Evolutionary conservation across 768 basidiomycete species (phyloP).

Genomic region (Mycena epipterygia): DNA sequence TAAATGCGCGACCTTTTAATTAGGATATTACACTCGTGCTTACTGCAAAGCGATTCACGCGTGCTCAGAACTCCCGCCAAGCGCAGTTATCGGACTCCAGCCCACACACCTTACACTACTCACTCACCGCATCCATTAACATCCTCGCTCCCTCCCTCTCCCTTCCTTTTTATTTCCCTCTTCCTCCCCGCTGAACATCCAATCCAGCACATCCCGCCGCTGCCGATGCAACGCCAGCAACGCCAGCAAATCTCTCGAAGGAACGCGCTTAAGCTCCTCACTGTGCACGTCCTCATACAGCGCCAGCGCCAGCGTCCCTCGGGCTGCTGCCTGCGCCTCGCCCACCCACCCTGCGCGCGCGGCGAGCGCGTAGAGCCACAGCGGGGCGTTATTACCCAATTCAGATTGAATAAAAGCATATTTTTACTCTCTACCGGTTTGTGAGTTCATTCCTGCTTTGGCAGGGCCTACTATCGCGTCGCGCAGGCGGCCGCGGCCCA

Average conservation of each 20-base stretch:
- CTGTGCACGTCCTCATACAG: constrained; percentile 23
- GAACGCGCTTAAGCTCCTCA: constrained; percentile 12
- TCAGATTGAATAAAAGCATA: no score
- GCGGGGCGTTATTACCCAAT: no score
- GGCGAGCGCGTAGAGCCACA: constrained; percentile 20
- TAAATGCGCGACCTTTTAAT: neutral
- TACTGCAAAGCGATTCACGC: no score
- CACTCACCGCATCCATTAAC: no score
- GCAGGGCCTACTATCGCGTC: constrained; percentile 7
- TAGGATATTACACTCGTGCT: neutral
- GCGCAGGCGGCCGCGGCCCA: constrained; percentile 30
- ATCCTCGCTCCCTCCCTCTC: neutral
- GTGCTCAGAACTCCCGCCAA: constrained; percentile 32
- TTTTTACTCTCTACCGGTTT: no score
- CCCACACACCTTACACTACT: constrained; percentile 25
- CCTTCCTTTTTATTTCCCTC: neutral
- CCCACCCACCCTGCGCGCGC: constrained; percentile 32
- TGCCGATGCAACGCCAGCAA: constrained; percentile 32
- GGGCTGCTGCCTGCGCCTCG: constrained; percentile 20
- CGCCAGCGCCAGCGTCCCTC: no score
- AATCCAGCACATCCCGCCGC: constrained; percentile 28
- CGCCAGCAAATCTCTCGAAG: constrained; percentile 14
- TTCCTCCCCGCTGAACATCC: constrained; percentile 25
- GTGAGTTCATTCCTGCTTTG: no score
- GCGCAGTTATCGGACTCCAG: neutral